Evolutionary conservation across 768 basidiomycete genomes (phyloP).

Genomic region (Termitomyces sp.): DNA sequence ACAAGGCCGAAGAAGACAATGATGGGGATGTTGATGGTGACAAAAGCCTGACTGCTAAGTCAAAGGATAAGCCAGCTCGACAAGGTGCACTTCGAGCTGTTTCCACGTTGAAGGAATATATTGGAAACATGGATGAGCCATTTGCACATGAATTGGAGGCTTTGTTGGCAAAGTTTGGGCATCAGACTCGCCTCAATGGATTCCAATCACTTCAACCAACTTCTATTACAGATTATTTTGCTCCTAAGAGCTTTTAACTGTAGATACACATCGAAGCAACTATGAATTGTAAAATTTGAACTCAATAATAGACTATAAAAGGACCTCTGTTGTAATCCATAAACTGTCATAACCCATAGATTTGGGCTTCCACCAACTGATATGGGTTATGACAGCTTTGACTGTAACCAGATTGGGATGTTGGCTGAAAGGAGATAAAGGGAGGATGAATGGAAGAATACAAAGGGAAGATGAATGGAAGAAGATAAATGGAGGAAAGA

Average conservation of each 20-base stretch:
- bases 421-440: too few species aligned
- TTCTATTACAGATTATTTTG: too few species aligned
- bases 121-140: neutral
- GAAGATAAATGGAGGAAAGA: too few species aligned
- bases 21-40: neutral
- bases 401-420: too few species aligned
- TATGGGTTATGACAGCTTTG: too few species aligned
- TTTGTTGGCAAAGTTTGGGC: neutral
- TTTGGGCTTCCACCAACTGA: too few species aligned
- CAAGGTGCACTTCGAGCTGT: neutral
- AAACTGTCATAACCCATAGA: too few species aligned
- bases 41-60: neutral
- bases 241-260: too few species aligned
- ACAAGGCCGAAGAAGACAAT: neutral
- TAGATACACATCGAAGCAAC: too few species aligned
- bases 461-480: too few species aligned
- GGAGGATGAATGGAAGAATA: too few species aligned
- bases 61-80: neutral
- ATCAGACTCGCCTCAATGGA: neutral
- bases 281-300: neutral
- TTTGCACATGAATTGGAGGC: neutral
- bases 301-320: neutral
- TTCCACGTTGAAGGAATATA: neutral
- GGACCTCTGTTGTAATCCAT: neutral
- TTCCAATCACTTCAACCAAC: too few species aligned